Conservation (phyloP, 2,329 filamentous ascomycete genomes). For the Botrytis pseudocinerea region DNA sequence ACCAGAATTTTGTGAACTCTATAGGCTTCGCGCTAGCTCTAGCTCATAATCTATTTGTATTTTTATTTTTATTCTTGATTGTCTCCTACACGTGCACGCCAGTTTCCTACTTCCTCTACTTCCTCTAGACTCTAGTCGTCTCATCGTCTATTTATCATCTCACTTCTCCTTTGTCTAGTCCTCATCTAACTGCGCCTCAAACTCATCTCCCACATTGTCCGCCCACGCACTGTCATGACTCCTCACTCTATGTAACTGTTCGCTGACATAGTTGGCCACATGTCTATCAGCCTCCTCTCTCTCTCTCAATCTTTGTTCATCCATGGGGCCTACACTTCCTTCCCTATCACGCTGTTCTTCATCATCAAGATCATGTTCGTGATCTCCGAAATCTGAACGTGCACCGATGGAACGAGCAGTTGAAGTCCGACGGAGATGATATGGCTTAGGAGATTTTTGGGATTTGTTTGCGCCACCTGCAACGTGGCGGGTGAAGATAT, state of each 20-base stretch:
- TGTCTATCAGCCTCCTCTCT: constrained; percentile 64
- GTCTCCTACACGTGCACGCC: background rate
- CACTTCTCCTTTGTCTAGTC: background rate
- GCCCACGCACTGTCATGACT: constrained; percentile 45
- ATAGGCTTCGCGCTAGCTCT: background rate
- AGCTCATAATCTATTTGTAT: background rate
- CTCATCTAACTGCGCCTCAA: constrained; percentile 57
- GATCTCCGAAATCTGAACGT: constrained; percentile 71
- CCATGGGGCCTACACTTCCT: constrained; percentile 50
- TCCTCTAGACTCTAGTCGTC: background rate
- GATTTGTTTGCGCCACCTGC: constrained; percentile 40
- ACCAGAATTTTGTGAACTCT: background rate
- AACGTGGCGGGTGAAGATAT: constrained; percentile 68
- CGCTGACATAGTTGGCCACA: constrained; percentile 77
- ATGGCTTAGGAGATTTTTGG: constrained; percentile 46
- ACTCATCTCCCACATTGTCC: constrained; percentile 57
- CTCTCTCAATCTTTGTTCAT: constrained; percentile 53
- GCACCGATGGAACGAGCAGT: constrained; percentile 81
- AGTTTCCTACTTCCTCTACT: background rate
- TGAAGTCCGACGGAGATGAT: constrained; percentile 70
- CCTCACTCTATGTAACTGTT: constrained; percentile 74
- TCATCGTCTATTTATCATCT: background rate
- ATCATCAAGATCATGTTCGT: constrained; percentile 33
- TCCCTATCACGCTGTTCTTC: constrained; percentile 40
- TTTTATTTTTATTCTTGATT: background rate